Percentiles rank a stretch among this genome's conserved stretches.
Evolutionary conservation across 306 rosid genomes (phyloP).

Genomic region (Quercus bicolor): DNA sequence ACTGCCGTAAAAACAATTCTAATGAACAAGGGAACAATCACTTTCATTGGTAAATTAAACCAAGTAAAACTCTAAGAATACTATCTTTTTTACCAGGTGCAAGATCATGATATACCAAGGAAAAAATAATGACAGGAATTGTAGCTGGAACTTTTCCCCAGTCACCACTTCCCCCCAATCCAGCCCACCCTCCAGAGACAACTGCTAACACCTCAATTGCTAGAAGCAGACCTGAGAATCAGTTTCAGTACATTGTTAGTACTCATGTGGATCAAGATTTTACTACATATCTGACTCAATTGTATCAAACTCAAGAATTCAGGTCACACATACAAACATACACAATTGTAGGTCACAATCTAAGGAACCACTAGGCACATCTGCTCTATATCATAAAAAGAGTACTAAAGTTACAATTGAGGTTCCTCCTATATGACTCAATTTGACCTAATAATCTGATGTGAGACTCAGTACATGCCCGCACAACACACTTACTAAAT

Average conservation of each 20-base stretch:
- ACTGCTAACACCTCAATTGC: conserved; percentile 55
- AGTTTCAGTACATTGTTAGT: neutral
- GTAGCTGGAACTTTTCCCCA: conserved; percentile 55
- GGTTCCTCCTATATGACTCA: too few species aligned
- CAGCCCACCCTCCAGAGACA: conserved; percentile 56
- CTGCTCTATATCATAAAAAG: too few species aligned
- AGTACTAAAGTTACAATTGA: too few species aligned
- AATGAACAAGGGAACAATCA: neutral
- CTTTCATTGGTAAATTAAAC: neutral
- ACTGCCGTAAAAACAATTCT: conserved; percentile 37
- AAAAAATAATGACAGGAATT: conserved; percentile 59
- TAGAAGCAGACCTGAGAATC: conserved; percentile 52
- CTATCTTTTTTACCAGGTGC: conserved; percentile 45
- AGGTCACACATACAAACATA: neutral
- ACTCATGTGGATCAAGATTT: neutral
- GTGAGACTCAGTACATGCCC: too few species aligned
- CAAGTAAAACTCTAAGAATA: neutral
- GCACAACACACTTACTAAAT: too few species aligned
- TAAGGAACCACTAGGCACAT: too few species aligned
- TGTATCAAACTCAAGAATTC: neutral
- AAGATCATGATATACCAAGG: conserved; percentile 71
- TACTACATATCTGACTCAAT: neutral
- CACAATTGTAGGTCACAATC: neutral
- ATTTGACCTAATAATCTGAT: too few species aligned
- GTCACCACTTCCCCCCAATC: conserved; percentile 42